Percentiles rank a stretch among this genome's conserved stretches.
Conservation (phyloP, 371 early-diverging fungal genomes). For the Dinochytrium kinnereticum region DNA sequence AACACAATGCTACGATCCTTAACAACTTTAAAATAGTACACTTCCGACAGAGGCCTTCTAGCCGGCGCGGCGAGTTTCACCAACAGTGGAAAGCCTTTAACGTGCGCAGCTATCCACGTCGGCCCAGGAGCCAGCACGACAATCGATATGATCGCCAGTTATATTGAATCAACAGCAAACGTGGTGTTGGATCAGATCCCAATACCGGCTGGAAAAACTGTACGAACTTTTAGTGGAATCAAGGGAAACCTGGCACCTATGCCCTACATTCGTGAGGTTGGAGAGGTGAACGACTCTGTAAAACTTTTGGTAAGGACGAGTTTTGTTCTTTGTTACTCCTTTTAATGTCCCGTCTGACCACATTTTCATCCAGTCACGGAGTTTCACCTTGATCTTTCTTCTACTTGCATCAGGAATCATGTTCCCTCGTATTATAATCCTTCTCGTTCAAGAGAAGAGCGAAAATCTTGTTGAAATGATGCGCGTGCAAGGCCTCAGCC, state of each 20-base stretch:
- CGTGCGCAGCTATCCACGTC: too few species aligned
- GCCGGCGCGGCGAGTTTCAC: too few species aligned
- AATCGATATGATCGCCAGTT: too few species aligned
- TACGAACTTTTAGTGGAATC: background rate
- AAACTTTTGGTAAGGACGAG: too few species aligned
- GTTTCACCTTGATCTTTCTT: constrained; percentile 25
- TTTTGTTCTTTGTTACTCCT: background rate
- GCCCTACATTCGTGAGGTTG: too few species aligned
- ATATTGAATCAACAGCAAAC: too few species aligned
- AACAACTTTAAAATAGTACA: background rate
- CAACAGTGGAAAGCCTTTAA: too few species aligned
- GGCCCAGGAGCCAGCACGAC: too few species aligned
- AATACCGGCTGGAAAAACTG: background rate
- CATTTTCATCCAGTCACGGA: background rate
- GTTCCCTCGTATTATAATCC: constrained; percentile 34
- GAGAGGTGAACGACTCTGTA: too few species aligned
- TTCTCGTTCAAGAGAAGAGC: constrained; percentile 33
- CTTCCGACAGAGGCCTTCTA: background rate
- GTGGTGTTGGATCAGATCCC: too few species aligned
- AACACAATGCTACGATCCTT: background rate
- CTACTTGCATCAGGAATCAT: constrained; percentile 32
- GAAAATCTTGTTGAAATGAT: constrained; percentile 38
- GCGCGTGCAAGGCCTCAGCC: constrained; percentile 13
- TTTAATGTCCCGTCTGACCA: background rate
- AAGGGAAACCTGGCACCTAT: background rate